Conservation (phyloP, 2,329 filamentous ascomycete species). For the Botrytis squamosa region DNA sequence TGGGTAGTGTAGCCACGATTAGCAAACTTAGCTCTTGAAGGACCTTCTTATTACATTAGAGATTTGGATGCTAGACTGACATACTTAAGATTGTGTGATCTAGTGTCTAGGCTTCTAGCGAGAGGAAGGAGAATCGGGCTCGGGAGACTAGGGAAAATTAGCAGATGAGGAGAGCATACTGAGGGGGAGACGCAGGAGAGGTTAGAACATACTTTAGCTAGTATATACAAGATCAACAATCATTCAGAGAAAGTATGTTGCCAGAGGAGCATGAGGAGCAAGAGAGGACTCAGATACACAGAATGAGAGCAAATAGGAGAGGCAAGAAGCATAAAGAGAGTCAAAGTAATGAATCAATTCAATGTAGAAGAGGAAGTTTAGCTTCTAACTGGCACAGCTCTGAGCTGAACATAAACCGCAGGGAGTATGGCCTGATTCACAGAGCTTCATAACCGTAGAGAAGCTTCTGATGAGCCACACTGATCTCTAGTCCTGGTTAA, state of each 20-base stretch:
- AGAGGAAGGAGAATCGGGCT: not conserved
- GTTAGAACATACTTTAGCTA: too few species aligned
- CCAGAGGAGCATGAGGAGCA: not conserved
- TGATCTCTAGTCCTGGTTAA: not conserved
- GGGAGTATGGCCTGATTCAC: not conserved
- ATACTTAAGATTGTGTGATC: not conserved
- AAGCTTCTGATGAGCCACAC: not conserved
- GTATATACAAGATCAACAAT: not conserved
- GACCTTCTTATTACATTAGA: not conserved
- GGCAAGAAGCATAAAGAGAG: not conserved
- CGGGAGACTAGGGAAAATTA: not conserved
- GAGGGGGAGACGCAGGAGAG: too few species aligned
- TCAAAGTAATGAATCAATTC: not conserved
- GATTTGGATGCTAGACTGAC: accelerated
- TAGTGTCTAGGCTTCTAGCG: not conserved
- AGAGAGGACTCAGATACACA: not conserved
- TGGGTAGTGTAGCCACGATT: too few species aligned
- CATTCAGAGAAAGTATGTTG: not conserved
- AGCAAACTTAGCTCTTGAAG: too few species aligned
- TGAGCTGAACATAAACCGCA: not conserved
- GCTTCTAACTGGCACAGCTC: not conserved
- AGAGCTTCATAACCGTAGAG: not conserved
- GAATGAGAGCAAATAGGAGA: not conserved
- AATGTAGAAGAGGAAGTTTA: not conserved
- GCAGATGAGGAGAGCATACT: not conserved